Conservation (phyloP, 306 rosid species). For the Quercus wislizeni region DNA sequence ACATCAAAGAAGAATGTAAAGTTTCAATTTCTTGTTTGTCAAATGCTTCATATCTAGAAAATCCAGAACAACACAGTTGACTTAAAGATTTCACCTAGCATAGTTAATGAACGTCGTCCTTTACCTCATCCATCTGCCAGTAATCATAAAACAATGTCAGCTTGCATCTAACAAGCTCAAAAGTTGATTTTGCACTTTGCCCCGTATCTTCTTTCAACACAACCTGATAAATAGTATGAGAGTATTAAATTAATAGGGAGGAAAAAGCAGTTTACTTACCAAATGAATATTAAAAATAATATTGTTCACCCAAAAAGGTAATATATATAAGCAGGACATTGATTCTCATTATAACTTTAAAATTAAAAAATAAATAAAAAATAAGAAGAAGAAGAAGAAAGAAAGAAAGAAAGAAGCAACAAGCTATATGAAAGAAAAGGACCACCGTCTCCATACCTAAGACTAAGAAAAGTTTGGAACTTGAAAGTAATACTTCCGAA, state of each 20-base stretch:
- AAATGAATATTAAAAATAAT: neutral
- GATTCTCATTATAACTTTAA: neutral
- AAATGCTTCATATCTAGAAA: neutral
- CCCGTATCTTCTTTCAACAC: conserved; percentile 49
- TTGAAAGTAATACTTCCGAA: neutral
- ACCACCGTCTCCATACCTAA: neutral
- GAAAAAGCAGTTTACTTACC: neutral
- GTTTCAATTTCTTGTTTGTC: neutral
- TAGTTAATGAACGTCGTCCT: conserved; percentile 12
- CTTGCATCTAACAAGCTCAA: conserved; percentile 88
- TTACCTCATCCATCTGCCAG: conserved; percentile 97
- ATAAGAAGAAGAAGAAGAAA: no score
- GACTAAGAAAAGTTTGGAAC: neutral
- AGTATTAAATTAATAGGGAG: neutral
- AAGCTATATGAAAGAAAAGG: neutral
- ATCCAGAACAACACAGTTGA: neutral
- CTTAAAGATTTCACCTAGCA: conserved; percentile 12
- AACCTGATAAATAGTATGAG: conserved; percentile 41
- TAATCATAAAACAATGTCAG: conserved; percentile 81
- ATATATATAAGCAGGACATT: neutral
- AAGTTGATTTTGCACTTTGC: conserved; percentile 33
- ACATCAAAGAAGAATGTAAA: neutral
- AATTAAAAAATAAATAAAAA: neutral
- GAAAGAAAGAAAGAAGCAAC: neutral
- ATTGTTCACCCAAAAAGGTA: neutral